Evolutionary conservation across 495 filamentous ascomycete species (phyloP).

Genomic region (Jackrogersella multiformis): DNA sequence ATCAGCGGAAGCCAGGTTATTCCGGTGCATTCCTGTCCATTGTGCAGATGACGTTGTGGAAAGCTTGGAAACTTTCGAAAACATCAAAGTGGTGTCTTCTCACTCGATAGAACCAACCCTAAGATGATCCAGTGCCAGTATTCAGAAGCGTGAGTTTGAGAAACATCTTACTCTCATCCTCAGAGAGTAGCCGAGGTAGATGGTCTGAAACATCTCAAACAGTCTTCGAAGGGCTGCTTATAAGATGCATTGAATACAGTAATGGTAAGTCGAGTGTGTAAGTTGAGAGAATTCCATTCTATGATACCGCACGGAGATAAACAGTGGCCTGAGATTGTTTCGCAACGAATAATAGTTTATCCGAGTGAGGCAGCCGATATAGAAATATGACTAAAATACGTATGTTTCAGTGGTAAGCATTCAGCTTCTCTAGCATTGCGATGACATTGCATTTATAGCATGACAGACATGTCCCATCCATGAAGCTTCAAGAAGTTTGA

Average conservation of each 20-base stretch:
- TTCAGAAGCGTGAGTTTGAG: not conserved
- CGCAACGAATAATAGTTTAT: not conserved
- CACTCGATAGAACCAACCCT: not conserved
- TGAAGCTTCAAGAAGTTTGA: not conserved
- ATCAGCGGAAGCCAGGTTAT: conserved; percentile 1
- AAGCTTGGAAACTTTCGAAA: not conserved
- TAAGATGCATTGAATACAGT: not conserved
- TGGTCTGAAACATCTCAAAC: not conserved
- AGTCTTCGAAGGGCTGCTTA: not conserved
- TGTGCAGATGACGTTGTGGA: not conserved
- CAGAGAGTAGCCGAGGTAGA: not conserved
- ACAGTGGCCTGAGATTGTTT: not conserved
- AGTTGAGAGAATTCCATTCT: not conserved
- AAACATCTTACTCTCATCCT: not conserved
- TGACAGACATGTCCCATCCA: not conserved
- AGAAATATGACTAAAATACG: conserved; percentile 2
- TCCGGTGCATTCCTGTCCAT: not conserved
- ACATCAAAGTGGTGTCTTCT: not conserved
- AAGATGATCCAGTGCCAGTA: not conserved
- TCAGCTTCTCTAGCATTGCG: not conserved
- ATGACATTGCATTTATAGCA: conserved; percentile 4
- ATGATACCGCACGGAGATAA: conserved; percentile 3
- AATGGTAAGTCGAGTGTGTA: too few relatives aligned
- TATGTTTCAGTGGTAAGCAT: conserved; percentile 1
- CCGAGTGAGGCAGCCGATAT: conserved; percentile 1